Conservation (phyloP, 306 rosid species). For the Vigna radiata region DNA sequence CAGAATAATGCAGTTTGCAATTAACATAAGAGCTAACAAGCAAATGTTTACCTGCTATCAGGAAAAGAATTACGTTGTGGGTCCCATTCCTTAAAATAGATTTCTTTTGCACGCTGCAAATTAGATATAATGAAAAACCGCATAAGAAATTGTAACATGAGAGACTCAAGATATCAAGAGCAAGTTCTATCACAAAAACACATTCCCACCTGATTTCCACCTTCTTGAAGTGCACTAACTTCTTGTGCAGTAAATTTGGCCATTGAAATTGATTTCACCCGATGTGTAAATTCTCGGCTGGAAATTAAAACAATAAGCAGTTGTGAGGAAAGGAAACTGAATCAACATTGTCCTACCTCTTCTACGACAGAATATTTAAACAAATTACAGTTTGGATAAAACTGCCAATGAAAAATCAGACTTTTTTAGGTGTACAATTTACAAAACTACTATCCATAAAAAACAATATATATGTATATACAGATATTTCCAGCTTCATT, state of each 20-base stretch:
- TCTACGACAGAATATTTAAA: constrained; percentile 35
- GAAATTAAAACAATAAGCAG: constrained; percentile 47
- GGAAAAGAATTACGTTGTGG: constrained; percentile 76
- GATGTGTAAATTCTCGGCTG: constrained; percentile 95
- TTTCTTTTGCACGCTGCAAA: constrained; percentile 76
- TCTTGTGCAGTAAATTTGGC: constrained; percentile 91
- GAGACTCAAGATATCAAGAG: constrained; percentile 26
- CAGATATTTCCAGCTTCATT: constrained; percentile 33
- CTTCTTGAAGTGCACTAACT: constrained; percentile 89
- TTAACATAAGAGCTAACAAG: constrained; percentile 23
- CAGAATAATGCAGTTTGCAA: constrained; percentile 47
- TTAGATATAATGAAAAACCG: constrained; percentile 37
- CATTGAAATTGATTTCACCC: constrained; percentile 94
- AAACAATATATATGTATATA: constrained; percentile 2
- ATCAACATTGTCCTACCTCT: not conserved
- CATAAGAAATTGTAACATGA: constrained; percentile 32
- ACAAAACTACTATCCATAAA: constrained; percentile 3
- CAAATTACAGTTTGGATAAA: constrained; percentile 21
- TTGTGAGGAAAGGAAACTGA: constrained; percentile 10
- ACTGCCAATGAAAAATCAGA: constrained; percentile 23
- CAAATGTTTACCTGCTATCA: constrained; percentile 70
- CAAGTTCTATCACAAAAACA: constrained; percentile 25
- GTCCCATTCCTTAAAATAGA: constrained; percentile 87
- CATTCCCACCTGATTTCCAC: constrained; percentile 83
- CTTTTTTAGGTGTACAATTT: not conserved